phyloP scores from a whole-genome alignment of 139 green algal species.

The Klebsormidium nitens region DNA sequence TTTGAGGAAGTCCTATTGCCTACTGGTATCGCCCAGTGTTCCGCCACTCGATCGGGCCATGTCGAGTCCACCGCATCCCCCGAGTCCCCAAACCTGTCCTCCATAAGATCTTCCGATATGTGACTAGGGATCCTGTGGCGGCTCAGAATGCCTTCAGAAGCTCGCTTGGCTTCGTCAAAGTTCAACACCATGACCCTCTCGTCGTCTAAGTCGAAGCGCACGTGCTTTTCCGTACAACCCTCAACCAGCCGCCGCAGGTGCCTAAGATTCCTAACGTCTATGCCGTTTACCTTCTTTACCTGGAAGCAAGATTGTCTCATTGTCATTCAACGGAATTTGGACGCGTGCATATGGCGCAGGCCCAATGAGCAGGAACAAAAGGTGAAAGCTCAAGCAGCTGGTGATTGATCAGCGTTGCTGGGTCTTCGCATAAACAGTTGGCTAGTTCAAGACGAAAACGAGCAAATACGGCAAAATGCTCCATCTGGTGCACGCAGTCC shows the following conservation, averaged over 20 bases:
- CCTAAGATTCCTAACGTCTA: slow-evolving; percentile 13
- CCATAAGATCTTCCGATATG: slow-evolving; percentile 1
- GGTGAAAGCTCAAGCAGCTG: background rate
- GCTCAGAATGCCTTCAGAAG: background rate
- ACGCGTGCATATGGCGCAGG: background rate
- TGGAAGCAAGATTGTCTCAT: background rate
- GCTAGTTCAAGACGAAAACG: background rate
- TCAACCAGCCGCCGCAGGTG: slow-evolving; percentile 11
- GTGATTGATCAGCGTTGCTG: background rate
- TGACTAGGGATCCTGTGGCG: background rate
- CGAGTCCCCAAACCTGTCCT: no score
- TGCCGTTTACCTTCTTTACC: slow-evolving; percentile 10
- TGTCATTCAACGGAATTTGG: background rate
- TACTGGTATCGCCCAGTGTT: no score
- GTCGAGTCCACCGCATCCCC: no score
- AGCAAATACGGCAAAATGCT: background rate
- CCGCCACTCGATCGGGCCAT: no score
- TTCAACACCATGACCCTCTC: slow-evolving; percentile 57
- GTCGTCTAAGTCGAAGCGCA: slow-evolving; percentile 59
- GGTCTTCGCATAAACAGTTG: background rate
- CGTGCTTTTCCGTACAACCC: background rate
- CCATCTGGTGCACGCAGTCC: background rate
- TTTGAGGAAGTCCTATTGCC: no score
- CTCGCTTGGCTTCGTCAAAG: slow-evolving; percentile 16
- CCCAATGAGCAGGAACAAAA: background rate